Evolutionary conservation across 345 rosid genomes (phyloP), one percentile per base, ranked within the genome.

Genomic region (Corymbia maculata): DNA sequence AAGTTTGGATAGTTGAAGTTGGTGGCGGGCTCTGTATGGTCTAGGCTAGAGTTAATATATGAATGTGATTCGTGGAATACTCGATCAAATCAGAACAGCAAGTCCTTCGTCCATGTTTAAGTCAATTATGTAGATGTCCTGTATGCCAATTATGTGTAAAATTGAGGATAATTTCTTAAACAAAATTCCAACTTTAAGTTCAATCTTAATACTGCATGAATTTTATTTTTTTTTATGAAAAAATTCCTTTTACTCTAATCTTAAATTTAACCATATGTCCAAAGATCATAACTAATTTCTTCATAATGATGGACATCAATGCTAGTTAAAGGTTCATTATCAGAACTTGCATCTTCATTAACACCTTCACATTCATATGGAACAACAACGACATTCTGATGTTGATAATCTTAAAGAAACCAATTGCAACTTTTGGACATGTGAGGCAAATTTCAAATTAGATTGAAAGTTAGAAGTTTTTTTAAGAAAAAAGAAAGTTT

Each of bases 221-320:
- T 0, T 19, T 53, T 53, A 4, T 45, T 45, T 17, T 55, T 55
- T 55, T 21, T 10, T 55, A 10, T 21, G 4, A 55, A 52, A 55
- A 8, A 22, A 55, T 9, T 55, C 11, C 22, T 55, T 55, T 55
- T 28, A 55, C 22, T 22, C 12, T 0, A 55, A 55, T 55, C 61
- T 5, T 22, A 55, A 55, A 22, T 55, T 6, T 22, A 8, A 28
- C 61, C 28, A 0, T 28, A 55, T 28, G 22, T 55, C 28, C 5
- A 55, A 55, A 55, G 8, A 22, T 55, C 28, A 8, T 12, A 22
- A 55, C 2, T 0, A 5, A 12, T 52, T 22, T 36, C 42, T 36
- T 36, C 42, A 36, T 2, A 36, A 22, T 22, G 22, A 22, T 22
- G 2, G 22, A 0, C 28, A 55, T 55, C 2, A 8, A 0, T 26